phyloP scores from a whole-genome alignment of 2,329 filamentous ascomycete species.

The Fusarium sublunatum region DNA sequence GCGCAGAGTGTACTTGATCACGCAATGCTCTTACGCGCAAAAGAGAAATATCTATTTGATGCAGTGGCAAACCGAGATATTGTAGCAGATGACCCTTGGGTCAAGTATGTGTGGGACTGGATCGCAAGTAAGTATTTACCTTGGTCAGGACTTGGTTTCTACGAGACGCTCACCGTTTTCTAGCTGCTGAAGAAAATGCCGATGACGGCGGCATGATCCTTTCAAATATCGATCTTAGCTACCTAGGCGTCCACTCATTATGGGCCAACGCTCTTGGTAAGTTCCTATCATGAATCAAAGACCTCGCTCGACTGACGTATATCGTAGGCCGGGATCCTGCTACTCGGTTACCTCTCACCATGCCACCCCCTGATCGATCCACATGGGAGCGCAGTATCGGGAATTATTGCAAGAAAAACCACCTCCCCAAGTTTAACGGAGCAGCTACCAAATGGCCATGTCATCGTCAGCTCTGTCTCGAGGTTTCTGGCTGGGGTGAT shows the following conservation, averaged over 20 bases:
- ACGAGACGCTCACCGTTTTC: slow-evolving; percentile 30
- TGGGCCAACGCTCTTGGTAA: slow-evolving; percentile 77
- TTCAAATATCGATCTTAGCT: slow-evolving; percentile 76
- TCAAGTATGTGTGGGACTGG: slow-evolving; percentile 84
- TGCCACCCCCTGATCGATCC: slow-evolving; percentile 58
- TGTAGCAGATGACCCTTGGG: slow-evolving; percentile 77
- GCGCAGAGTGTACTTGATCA: slow-evolving; percentile 67
- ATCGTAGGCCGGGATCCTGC: slow-evolving; percentile 60
- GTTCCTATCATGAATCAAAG: slow-evolving; percentile 24
- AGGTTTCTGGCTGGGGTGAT: slow-evolving; percentile 79
- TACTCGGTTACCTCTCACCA: slow-evolving; percentile 60
- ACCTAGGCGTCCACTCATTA: slow-evolving; percentile 77
- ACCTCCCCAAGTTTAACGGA: slow-evolving; percentile 72
- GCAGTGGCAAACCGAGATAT: slow-evolving; percentile 73
- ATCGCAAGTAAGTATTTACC: slow-evolving; percentile 66
- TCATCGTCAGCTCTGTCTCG: slow-evolving; percentile 79
- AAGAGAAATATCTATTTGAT: slow-evolving; percentile 72
- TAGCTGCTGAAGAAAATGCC: slow-evolving; percentile 72
- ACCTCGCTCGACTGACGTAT: slow-evolving; percentile 12
- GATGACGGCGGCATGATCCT: slow-evolving; percentile 77
- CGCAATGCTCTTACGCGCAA: slow-evolving; percentile 68
- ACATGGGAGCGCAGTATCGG: slow-evolving; percentile 72
- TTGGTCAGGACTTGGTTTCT: background rate
- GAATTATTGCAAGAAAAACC: slow-evolving; percentile 71
- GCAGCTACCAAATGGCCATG: slow-evolving; percentile 72